Base-by-base conservation (phyloP, 2,329 filamentous ascomycete genomes). In the Pseudogymnoascus sp. region DNA sequence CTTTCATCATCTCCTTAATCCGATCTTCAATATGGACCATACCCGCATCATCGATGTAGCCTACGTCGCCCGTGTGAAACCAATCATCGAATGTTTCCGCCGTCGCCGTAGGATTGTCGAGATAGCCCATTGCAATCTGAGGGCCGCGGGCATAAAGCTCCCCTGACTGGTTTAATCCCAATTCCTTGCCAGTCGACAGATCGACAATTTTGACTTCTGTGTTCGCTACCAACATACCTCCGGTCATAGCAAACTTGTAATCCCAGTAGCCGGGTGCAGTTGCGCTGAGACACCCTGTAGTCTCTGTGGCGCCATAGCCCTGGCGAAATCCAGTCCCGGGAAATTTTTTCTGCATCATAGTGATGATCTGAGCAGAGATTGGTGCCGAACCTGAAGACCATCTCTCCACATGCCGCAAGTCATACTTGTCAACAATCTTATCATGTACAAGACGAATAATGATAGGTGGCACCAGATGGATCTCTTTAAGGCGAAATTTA, bases 41-140 rank as follows among this genome's bases (percentile, higher is more conserved):
- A 11, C 82, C 83, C 0, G 80, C 69, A 21, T 79, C 72, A 67
- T 85, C 80, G 23, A 84, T 75, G 65, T 81, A 84, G 9, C 82
- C 86, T 47, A 90, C 81, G 69, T 90, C 88, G 1, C 88, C 87
- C 0, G 87, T 89, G 69, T 83, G 84, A 67, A 90, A 77, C 87
- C 87, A 90, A 1, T 35, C 13, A 28, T 66, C 63, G 36, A 63
- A 68, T 5, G 61, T 62, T 11, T 64, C 63, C 10, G 26, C 19
- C 5, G 66, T 67, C 1, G 63, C 65, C 19, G 50, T 57, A 2
- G 61, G 35, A 33, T 69, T 67, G 23, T 65, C 60, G 1, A 66
- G 59, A 62, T 69, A 69, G 11, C 64, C 66, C 35, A 66, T 67
- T 11, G 66, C 62, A 15, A 67, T 67, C 35, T 68, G 66, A n/a